Evolutionary conservation across 306 rosid species (phyloP).

Genomic region (Cucurbita maxima): DNA sequence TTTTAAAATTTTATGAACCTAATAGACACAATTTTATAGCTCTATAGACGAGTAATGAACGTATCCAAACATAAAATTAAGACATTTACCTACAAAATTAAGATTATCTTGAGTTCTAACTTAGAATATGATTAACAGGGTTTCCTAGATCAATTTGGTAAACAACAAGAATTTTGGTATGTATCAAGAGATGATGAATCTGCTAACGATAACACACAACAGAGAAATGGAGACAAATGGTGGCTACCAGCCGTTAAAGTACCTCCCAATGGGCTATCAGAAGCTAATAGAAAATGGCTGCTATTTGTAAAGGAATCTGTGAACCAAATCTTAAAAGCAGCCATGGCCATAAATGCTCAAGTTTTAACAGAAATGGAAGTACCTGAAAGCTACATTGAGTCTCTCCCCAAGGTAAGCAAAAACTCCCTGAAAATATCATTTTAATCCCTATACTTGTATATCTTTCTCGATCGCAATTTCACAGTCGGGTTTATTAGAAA

Average conservation of each 20-base stretch:
- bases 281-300: constrained; percentile 48
- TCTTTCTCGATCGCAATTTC: too few species aligned
- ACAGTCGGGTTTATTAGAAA: too few species aligned
- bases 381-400: constrained; percentile 75
- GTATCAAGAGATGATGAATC: constrained; percentile 32
- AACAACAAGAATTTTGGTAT: constrained; percentile 73
- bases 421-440: not conserved
- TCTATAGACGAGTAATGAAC: too few species aligned
- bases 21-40: too few species aligned
- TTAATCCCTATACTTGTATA: not conserved
- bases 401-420: constrained; percentile 66
- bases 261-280: constrained; percentile 56
- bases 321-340: constrained; percentile 77
- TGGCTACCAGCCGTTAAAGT: constrained; percentile 76
- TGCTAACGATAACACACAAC: constrained; percentile 20
- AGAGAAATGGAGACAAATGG: constrained; percentile 68
- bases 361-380: constrained; percentile 62
- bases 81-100: too few species aligned
- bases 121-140: constrained; percentile 27
- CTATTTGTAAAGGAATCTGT: constrained; percentile 49
- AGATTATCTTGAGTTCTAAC: constrained; percentile 8
- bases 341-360: constrained; percentile 96
- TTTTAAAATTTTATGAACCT: too few species aligned
- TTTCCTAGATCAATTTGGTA: constrained; percentile 45
- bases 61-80: too few species aligned